Percentiles rank a stretch among this genome's conserved stretches.
phyloP scores from a whole-genome alignment of 2,329 filamentous ascomycete species.

The Colletotrichum sp. region DNA sequence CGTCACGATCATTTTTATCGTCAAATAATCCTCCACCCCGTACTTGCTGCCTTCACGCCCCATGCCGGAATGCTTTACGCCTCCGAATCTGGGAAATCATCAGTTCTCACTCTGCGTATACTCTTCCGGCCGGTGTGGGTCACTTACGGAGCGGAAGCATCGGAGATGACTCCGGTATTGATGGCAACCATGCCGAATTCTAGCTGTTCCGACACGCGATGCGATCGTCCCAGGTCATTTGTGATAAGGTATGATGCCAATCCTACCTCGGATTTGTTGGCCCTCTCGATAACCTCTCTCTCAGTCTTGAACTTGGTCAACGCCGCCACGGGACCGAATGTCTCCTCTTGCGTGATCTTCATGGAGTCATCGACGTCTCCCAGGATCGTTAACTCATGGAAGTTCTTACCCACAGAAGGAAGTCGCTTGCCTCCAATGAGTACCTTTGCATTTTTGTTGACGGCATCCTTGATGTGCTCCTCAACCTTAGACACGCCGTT shows the following conservation, averaged over 20 bases:
- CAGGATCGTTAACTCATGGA: slow-evolving; percentile 75
- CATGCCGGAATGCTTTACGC: slow-evolving; percentile 21
- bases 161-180: slow-evolving; percentile 54
- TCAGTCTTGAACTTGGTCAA: slow-evolving; percentile 74
- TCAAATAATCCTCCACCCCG: slow-evolving; percentile 56
- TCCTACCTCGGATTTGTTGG: slow-evolving; percentile 73
- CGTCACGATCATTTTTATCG: slow-evolving; percentile 59
- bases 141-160: slow-evolving; percentile 32
- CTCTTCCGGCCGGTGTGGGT: background rate
- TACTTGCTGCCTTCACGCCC: slow-evolving; percentile 24
- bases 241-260: slow-evolving; percentile 78
- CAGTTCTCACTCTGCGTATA: background rate
- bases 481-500: slow-evolving; percentile 70
- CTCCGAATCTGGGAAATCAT: slow-evolving; percentile 14
- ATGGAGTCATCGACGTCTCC: slow-evolving; percentile 72
- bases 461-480: slow-evolving; percentile 68
- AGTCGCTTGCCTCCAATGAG: slow-evolving; percentile 66
- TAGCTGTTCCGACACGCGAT: slow-evolving; percentile 52
- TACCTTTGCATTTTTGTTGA: slow-evolving; percentile 65
- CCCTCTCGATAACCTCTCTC: slow-evolving; percentile 71
- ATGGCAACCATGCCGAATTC: slow-evolving; percentile 72
- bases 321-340: slow-evolving; percentile 76
- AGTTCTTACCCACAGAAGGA: slow-evolving; percentile 69
- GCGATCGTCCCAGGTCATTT: slow-evolving; percentile 42
- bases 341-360: slow-evolving; percentile 72